A percentile compares a stretch with the other conserved stretches of the same genome.
These are phyloP conservation scores for Linum usitatissimum DNA, from an alignment of 345 rosid species.

Conservation along the genomic window DNA sequence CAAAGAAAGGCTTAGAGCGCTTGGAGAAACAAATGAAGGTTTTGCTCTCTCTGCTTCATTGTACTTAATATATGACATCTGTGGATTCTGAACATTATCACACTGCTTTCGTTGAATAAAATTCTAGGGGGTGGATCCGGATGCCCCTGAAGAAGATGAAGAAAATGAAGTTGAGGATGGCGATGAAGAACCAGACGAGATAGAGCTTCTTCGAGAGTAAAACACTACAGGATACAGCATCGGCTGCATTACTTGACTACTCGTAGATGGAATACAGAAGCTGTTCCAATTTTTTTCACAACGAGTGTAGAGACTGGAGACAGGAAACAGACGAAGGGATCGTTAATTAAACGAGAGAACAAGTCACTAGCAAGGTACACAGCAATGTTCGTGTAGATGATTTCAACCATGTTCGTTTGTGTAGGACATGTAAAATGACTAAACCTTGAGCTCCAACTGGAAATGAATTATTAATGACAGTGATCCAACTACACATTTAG, in stretches of 20 bases:
- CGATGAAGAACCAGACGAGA: slow-evolving; percentile 88
- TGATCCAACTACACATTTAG: too few relatives aligned
- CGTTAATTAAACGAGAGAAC: too few relatives aligned
- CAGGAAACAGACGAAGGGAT: too few relatives aligned
- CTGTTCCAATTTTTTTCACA: too few relatives aligned
- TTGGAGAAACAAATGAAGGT: slow-evolving; percentile 99
- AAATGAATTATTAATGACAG: too few relatives aligned
- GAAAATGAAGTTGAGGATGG: slow-evolving; percentile 93
- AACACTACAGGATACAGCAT: neutral
- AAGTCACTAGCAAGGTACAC: too few relatives aligned
- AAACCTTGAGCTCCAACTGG: too few relatives aligned
- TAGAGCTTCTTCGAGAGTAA: slow-evolving; percentile 54
- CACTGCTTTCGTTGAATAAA: neutral
- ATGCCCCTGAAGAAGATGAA: slow-evolving; percentile 93
- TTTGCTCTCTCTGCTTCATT: slow-evolving; percentile 1
- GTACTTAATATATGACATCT: neutral
- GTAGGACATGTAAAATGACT: too few relatives aligned
- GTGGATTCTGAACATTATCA: neutral
- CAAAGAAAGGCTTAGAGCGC: slow-evolving; percentile 91
- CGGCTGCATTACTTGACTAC: too few relatives aligned
- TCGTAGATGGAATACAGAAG: neutral
- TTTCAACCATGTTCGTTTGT: neutral
- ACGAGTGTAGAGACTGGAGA: too few relatives aligned
- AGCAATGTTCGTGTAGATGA: too few relatives aligned
- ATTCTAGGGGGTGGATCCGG: slow-evolving; percentile 92